A percentile compares a stretch with the other conserved stretches of the same genome.
Conservation (phyloP, 352 stramenopile species). For the Stramenopiles sp. region DNA sequence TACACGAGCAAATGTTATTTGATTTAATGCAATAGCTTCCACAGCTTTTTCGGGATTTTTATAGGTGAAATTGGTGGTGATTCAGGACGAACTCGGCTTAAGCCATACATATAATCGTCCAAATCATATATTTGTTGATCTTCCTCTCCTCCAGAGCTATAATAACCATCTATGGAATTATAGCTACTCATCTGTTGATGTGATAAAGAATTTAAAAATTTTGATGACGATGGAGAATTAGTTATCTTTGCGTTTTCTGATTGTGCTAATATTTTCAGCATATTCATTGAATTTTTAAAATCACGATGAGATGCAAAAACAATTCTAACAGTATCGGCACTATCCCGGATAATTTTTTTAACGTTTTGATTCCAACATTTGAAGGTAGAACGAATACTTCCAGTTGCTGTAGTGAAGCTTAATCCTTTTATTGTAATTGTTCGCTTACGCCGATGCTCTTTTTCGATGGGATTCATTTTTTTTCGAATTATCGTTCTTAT, state of each 20-base stretch:
- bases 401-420: not conserved
- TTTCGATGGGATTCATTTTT: not conserved
- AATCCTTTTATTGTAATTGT: not conserved
- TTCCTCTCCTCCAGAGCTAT: not conserved
- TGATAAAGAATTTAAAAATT: not conserved
- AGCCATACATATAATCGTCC: not conserved
- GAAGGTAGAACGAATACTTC: not conserved
- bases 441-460: not conserved
- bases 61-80: not conserved
- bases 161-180: not conserved
- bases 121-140: no score
- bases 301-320: not conserved
- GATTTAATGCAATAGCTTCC: no score
- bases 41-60: not conserved
- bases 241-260: not conserved
- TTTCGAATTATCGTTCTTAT: no score
- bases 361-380: not conserved
- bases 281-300: not conserved
- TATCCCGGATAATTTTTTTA: not conserved
- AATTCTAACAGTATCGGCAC: not conserved
- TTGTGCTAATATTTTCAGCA: not conserved
- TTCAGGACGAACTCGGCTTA: not conserved
- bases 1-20: no score
- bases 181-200: not conserved
- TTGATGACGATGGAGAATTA: not conserved